phyloP scores from a whole-genome alignment of 2,329 filamentous ascomycete genomes.

The Aspergillus sp. region DNA sequence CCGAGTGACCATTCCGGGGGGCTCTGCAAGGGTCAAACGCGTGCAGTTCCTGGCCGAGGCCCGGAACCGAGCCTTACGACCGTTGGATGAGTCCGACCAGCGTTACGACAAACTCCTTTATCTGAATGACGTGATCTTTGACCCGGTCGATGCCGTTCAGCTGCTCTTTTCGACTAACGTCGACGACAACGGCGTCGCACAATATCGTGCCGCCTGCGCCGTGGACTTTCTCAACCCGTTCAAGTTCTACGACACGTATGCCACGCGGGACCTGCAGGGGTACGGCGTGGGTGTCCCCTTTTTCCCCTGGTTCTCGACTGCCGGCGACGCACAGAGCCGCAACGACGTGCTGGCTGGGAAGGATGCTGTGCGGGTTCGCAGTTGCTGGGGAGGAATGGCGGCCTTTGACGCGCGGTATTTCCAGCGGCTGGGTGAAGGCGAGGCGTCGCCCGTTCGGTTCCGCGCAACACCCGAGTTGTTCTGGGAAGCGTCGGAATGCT shows the following conservation, averaged over 20 bases:
- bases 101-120: constrained; percentile 58
- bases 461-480: constrained; percentile 58
- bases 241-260: constrained; percentile 76
- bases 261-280: constrained; percentile 67
- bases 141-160: constrained; percentile 57
- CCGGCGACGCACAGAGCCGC: constrained; percentile 53
- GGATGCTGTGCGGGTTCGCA: constrained; percentile 63
- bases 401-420: constrained; percentile 49
- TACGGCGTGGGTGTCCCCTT: constrained; percentile 67
- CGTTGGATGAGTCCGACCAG: constrained; percentile 51
- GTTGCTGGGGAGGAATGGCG: constrained; percentile 76
- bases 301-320: constrained; percentile 66
- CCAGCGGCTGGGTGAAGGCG: constrained; percentile 21
- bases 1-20: constrained; percentile 61
- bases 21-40: constrained; percentile 64
- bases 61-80: constrained; percentile 66
- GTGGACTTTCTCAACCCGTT: constrained; percentile 73
- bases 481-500: constrained; percentile 65
- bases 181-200: constrained; percentile 49
- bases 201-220: constrained; percentile 69
- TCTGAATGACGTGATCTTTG: constrained; percentile 66
- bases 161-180: constrained; percentile 61
- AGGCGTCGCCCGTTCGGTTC: constrained; percentile 50
- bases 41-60: constrained; percentile 71
- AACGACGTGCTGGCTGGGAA: constrained; percentile 59